Base-by-base conservation (phyloP, 1,139 yeast species). In the Kodamaea ohmeri region DNA sequence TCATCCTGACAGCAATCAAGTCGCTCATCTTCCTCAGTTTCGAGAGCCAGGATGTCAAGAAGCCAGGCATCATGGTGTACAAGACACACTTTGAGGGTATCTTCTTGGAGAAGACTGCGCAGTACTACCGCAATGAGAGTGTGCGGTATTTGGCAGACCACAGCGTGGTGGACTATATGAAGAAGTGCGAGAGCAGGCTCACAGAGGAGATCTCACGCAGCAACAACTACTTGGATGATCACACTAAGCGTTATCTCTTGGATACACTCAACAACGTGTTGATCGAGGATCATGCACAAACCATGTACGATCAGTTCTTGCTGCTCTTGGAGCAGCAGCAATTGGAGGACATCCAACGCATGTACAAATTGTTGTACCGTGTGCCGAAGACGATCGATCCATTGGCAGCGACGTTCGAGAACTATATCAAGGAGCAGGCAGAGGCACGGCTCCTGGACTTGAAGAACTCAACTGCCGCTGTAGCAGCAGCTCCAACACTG, bases 101-200 rank as follows among this genome's bases (percentile, higher is more conserved):
- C 26, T 92, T 89, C 57, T 69, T 92, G 49, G 78, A 75, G 25
- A 80, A 78, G 40, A 90, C 98, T 1, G 76, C 73, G 39, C 77
- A 73, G 29, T 92, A 84, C 59, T 92, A 90, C 61, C 65, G 70
- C 28, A 67, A 67, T 35, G 97, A 90, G 60, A 80, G 95, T 35
- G 66, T 70, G 16, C 71, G 71, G 36, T 89, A 80, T 56, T 68
- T 92, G 47, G 63, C 75, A 4, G 76, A 78, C 29, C 85, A 88
- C 58, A 84, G 89, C 50, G 95, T 90, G 36, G 92, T 90, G 27
- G 96, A 88, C 55, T 92, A 92, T 63, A 83, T 92, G 78, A 80
- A 78, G 48, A 87, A 84, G 59, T 95, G 96, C 36, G 90, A 86
- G 52, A 72, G 77, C 34, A 73, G 97, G 46, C 77, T 92, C 35